A percentile compares a stretch with the other conserved stretches of the same genome.
Conservation (phyloP, 495 filamentous ascomycete species). For the Jackrogersella multiformis region DNA sequence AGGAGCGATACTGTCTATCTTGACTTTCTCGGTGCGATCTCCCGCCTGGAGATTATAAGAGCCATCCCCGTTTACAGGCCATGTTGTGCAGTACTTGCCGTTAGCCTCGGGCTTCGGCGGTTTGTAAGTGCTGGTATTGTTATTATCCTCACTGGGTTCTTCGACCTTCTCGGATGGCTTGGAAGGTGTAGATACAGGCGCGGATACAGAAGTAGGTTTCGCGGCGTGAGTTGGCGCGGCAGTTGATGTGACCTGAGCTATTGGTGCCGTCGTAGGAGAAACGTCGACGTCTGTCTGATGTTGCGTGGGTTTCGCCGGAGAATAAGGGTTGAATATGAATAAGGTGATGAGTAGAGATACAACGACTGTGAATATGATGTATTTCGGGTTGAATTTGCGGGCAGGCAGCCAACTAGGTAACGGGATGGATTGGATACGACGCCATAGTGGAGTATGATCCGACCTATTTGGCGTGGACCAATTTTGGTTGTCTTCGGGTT, state of each 20-base stretch:
- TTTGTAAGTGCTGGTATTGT: not conserved
- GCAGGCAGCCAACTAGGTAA: conserved; percentile 37
- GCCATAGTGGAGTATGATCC: conserved; percentile 33
- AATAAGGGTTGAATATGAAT: conserved; percentile 41
- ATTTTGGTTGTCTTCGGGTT: conserved; percentile 23
- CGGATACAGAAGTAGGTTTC: not conserved
- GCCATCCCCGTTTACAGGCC: conserved; percentile 39
- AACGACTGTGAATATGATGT: conserved; percentile 30
- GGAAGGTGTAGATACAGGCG: not conserved
- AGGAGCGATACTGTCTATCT: conserved; percentile 38
- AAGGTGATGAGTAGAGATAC: conserved; percentile 36
- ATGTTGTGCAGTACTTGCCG: conserved; percentile 43
- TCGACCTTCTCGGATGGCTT: not conserved
- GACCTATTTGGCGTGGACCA: conserved; percentile 23
- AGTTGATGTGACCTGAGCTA: not conserved
- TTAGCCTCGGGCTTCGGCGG: conserved; percentile 11
- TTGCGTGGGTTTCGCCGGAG: conserved; percentile 31
- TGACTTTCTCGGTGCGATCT: conserved; percentile 21
- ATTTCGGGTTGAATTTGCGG: conserved; percentile 41
- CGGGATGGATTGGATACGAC: conserved; percentile 32
- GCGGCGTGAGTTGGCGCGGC: not conserved
- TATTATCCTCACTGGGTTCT: not conserved
- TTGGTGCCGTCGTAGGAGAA: conserved; percentile 13
- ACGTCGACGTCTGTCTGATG: conserved; percentile 32
- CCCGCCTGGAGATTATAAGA: conserved; percentile 26